Percentiles rank a stretch among this genome's conserved stretches.
These are phyloP conservation scores for Xerophyta viscosa DNA, from an alignment of 106 monocot genomes.

Conservation along the genomic window DNA sequence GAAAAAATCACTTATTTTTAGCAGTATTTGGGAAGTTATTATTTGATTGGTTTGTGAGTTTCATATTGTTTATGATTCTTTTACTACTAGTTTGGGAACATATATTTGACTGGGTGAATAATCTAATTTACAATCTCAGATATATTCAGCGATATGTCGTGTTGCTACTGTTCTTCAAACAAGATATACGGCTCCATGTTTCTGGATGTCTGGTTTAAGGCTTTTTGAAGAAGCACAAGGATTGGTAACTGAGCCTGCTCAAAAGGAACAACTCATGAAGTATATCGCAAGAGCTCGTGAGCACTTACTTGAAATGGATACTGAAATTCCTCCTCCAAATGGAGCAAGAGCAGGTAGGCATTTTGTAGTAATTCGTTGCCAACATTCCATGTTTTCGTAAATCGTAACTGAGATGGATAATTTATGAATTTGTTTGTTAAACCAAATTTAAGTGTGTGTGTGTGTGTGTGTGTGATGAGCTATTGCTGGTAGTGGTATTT, in stretches of 20 bases:
- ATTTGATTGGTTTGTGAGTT: no score
- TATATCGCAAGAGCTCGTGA: conserved; percentile 67
- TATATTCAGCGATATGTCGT: conserved; percentile 72
- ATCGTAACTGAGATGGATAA: background rate
- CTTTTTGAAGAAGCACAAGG: conserved; percentile 71
- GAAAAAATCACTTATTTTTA: no score
- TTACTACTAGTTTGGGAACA: no score
- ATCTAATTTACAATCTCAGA: conserved; percentile 17
- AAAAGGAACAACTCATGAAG: conserved; percentile 63
- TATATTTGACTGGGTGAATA: no score
- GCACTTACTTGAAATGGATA: conserved; percentile 67
- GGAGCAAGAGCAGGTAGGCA: conserved; percentile 32
- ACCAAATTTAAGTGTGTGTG: no score
- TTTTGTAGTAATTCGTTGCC: no score
- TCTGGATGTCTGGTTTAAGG: conserved; percentile 84
- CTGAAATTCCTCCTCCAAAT: conserved; percentile 21
- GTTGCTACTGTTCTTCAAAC: conserved; percentile 89
- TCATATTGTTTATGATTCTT: no score
- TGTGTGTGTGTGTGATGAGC: no score
- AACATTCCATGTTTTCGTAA: background rate
- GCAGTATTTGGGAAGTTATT: no score
- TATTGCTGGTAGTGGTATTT: no score
- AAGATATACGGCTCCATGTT: conserved; percentile 77
- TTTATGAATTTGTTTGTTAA: background rate
- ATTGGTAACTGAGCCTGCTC: conserved; percentile 31